Percentiles rank a stretch among this genome's conserved stretches.
Conservation (phyloP, 2,329 filamentous ascomycete genomes). For the Stachybotrys echinatus region DNA sequence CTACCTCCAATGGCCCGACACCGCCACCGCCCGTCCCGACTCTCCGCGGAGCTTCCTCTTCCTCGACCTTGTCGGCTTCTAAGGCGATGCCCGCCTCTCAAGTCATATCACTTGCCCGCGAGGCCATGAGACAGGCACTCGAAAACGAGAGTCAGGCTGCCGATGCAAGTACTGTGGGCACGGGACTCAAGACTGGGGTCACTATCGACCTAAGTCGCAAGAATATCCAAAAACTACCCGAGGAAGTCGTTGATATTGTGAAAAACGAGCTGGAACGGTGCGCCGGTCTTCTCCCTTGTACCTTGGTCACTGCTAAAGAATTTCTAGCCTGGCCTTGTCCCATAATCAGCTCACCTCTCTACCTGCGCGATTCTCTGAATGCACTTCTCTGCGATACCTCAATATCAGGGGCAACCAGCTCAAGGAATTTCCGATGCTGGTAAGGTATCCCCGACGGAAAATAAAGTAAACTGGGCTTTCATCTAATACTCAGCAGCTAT, state of each 20-base stretch:
- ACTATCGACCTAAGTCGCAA: constrained; percentile 76
- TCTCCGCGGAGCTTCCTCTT: constrained; percentile 40
- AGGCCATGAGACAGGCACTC: constrained; percentile 62
- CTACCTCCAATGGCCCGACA: constrained; percentile 33
- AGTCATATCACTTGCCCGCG: constrained; percentile 59
- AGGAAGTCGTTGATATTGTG: constrained; percentile 70
- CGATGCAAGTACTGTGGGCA: constrained; percentile 54
- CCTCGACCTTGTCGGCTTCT: constrained; percentile 43
- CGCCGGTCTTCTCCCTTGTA: constrained; percentile 14
- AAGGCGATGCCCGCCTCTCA: constrained; percentile 53
- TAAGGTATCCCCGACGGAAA: constrained; percentile 22
- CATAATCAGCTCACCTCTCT: constrained; percentile 71
- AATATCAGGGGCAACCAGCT: constrained; percentile 76
- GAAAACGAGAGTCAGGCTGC: constrained; percentile 61
- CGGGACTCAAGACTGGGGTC: constrained; percentile 61
- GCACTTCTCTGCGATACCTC: constrained; percentile 71
- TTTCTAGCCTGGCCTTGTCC: constrained; percentile 66
- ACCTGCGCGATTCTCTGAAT: constrained; percentile 67
- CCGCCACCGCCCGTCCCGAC: constrained; percentile 40
- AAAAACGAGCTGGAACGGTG: constrained; percentile 70
- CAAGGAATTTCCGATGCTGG: constrained; percentile 53
- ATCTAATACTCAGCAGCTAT: constrained; percentile 56
- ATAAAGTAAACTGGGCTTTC: constrained; percentile 7
- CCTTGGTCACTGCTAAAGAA: constrained; percentile 8
- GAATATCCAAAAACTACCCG: constrained; percentile 64